These are phyloP conservation scores for Phialophora tarda DNA, from an alignment of 2,329 filamentous ascomycete species.

Conservation along the genomic window DNA sequence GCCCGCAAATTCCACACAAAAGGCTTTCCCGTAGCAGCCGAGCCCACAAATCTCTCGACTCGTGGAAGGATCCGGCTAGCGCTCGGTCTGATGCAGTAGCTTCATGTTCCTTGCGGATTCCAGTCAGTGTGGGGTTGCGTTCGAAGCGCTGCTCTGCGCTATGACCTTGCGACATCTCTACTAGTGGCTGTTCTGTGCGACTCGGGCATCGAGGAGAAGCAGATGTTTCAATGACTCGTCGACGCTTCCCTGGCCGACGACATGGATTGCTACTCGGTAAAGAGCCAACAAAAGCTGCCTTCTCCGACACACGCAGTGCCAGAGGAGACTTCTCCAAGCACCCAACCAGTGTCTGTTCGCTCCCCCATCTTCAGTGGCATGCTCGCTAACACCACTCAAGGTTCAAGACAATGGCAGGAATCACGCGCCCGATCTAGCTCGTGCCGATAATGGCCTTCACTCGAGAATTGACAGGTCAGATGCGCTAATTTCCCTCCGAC, in stretches of 20 bases:
- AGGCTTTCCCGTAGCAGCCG: conserved; percentile 11
- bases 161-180: conserved; percentile 15
- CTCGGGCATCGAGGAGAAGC: conserved; percentile 14
- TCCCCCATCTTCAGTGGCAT: conserved; percentile 1
- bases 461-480: conserved; percentile 14
- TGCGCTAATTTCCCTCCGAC: conserved; percentile 10
- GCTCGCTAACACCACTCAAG: conserved; percentile 9
- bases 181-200: conserved; percentile 20
- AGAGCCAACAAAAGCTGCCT: not conserved
- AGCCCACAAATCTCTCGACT: conserved; percentile 21
- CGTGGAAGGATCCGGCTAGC: conserved; percentile 23
- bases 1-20: conserved; percentile 18
- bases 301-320: not conserved
- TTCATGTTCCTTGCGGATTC: conserved; percentile 24
- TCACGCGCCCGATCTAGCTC: conserved; percentile 9
- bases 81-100: conserved; percentile 28
- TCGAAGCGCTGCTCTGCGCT: conserved; percentile 12
- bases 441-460: conserved; percentile 9
- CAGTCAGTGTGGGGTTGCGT: conserved; percentile 27
- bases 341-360: not conserved
- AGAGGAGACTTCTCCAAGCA: not conserved
- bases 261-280: not conserved
- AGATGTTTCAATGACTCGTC: conserved; percentile 20
- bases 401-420: conserved; percentile 8
- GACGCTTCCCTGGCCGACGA: not conserved